Conservation (phyloP, 345 rosid species). For the Rubroshorea leprosula region DNA sequence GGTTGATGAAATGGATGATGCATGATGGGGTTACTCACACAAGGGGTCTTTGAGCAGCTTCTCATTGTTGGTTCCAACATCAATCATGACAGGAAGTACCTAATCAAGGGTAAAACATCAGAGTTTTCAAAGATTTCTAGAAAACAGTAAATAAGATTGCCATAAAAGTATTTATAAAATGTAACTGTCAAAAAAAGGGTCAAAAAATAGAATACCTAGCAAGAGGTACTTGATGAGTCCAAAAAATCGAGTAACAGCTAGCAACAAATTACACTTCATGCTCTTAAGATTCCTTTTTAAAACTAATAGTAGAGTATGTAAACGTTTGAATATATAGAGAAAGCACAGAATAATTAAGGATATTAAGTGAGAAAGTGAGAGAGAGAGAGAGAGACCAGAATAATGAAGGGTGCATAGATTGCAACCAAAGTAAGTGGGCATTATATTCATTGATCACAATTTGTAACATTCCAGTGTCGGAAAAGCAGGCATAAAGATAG, state of each 20-base stretch:
- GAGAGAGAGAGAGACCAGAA: too few species aligned
- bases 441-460: neutral
- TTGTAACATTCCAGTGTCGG: neutral
- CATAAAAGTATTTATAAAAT: conserved; percentile 11
- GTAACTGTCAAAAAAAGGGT: neutral
- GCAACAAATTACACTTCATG: neutral
- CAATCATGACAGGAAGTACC: conserved; percentile 99
- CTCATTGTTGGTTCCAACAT: conserved; percentile 97
- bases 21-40: conserved; percentile 47
- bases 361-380: too few species aligned
- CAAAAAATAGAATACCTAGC: neutral
- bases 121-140: neutral
- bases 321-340: neutral
- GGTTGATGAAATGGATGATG: neutral
- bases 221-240: neutral
- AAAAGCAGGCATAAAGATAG: too few species aligned
- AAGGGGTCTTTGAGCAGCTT: conserved; percentile 75
- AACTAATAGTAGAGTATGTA: too few species aligned
- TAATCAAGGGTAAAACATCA: conserved; percentile 24
- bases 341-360: neutral
- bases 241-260: neutral
- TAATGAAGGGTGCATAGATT: neutral
- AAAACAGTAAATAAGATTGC: neutral
- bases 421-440: neutral
- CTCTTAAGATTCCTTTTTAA: neutral